phyloP scores from a whole-genome alignment of 257 asterid species.

The Parsonsia alboflavescens region DNA sequence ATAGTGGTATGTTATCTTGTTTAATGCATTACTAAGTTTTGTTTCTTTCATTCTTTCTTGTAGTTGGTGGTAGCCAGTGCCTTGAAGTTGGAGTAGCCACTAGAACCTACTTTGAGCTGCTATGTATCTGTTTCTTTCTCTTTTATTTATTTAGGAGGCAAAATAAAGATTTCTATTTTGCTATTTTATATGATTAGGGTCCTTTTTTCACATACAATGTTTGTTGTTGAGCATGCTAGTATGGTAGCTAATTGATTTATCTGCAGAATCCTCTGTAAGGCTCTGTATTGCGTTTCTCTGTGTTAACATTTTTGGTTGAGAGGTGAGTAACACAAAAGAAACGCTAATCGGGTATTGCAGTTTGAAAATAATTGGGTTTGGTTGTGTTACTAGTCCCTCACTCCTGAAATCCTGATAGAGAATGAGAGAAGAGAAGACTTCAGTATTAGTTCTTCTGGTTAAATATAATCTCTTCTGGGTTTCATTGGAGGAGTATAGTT shows the following conservation, averaged over 20 bases:
- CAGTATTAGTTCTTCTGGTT: not conserved
- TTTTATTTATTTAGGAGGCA: not conserved
- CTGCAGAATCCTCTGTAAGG: not conserved
- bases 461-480: not conserved
- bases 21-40: not conserved
- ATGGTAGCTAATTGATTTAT: not conserved
- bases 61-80: not conserved
- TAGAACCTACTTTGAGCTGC: not conserved
- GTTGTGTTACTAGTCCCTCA: not conserved
- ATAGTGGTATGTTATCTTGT: conserved; percentile 52
- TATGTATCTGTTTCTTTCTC: not conserved
- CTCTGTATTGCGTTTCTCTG: not conserved
- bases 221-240: not conserved
- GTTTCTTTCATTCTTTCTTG: not conserved
- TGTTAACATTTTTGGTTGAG: not conserved
- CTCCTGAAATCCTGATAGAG: not conserved
- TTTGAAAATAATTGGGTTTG: not conserved
- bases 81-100: not conserved
- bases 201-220: not conserved
- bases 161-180: not conserved
- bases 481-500: not conserved
- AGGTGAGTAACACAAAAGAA: not conserved
- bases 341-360: not conserved
- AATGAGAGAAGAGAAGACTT: not conserved
- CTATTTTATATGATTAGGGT: not conserved